These are phyloP conservation scores for Pichia sporocuriosa DNA, from an alignment of 805 yeast genomes.

Conservation along the genomic window DNA sequence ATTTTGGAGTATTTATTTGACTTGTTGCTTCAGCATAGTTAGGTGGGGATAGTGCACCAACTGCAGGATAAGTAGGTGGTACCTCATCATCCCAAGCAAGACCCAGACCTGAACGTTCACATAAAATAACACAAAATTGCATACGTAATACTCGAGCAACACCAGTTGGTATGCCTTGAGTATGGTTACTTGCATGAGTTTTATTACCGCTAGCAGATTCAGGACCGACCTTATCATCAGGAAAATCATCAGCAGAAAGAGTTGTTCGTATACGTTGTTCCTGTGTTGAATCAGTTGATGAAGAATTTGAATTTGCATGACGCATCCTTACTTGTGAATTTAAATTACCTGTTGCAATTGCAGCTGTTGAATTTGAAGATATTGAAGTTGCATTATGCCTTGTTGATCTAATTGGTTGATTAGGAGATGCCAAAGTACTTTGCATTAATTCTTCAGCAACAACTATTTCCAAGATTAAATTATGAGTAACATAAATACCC, in stretches of 20 bases:
- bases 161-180: constrained; percentile 78
- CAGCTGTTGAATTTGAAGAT: constrained; percentile 17
- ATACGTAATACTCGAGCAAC: constrained; percentile 90
- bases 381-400: constrained; percentile 10
- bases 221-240: constrained; percentile 28
- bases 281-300: no score
- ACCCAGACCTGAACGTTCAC: constrained; percentile 92
- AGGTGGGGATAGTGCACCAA: constrained; percentile 81
- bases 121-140: constrained; percentile 80
- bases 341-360: constrained; percentile 7
- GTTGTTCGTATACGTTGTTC: neutral
- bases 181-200: constrained; percentile 23
- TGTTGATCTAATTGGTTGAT: constrained; percentile 16
- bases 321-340: constrained; percentile 4
- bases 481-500: constrained; percentile 73
- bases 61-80: constrained; percentile 91
- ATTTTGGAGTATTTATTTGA: constrained; percentile 14
- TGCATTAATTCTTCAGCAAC: constrained; percentile 83
- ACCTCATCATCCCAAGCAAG: constrained; percentile 99
- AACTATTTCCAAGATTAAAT: constrained; percentile 78
- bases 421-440: constrained; percentile 18
- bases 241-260: constrained; percentile 10
- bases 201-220: constrained; percentile 25
- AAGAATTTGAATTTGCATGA: no score
- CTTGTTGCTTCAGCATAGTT: constrained; percentile 43